phyloP scores from a whole-genome alignment of 2,329 filamentous ascomycete genomes.

The Cladosporium sp. region DNA sequence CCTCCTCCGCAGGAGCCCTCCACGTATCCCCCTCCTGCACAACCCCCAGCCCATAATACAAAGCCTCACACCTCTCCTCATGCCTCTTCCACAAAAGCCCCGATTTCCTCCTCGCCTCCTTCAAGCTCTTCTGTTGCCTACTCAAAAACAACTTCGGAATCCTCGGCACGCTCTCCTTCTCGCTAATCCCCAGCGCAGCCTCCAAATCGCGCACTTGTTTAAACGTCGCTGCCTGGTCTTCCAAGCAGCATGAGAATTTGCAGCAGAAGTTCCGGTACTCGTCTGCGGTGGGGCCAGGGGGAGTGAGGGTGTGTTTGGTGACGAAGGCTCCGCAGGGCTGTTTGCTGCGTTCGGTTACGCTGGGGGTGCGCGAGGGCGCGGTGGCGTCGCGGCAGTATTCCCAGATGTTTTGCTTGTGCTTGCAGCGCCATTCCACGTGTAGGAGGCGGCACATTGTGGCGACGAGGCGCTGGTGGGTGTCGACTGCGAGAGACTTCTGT shows the following conservation, averaged over 20 bases:
- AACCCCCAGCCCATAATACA: slow-evolving; percentile 16
- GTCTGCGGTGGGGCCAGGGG: slow-evolving; percentile 7
- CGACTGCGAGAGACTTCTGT: not conserved
- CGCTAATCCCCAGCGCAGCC: not conserved
- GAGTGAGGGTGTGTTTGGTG: not conserved
- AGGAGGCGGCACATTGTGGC: slow-evolving; percentile 16
- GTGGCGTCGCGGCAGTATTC: slow-evolving; percentile 19
- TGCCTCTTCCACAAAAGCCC: slow-evolving; percentile 8
- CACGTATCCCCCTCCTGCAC: slow-evolving; percentile 9
- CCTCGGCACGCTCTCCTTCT: not conserved
- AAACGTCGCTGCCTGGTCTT: not conserved
- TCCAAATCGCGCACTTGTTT: slow-evolving; percentile 5
- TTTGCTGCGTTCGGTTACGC: not conserved
- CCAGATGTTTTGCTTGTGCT: slow-evolving; percentile 18
- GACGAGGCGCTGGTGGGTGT: not conserved
- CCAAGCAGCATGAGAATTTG: slow-evolving; percentile 9
- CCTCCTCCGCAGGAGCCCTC: slow-evolving; percentile 1
- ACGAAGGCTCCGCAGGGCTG: slow-evolving; percentile 15
- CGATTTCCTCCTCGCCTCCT: slow-evolving; percentile 13
- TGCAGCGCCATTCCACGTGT: slow-evolving; percentile 20
- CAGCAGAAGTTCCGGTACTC: slow-evolving; percentile 19
- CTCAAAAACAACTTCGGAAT: not conserved
- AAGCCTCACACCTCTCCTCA: slow-evolving; percentile 17
- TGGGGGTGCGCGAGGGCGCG: slow-evolving; percentile 12
- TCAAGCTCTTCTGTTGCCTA: slow-evolving; percentile 9